These are phyloP conservation scores for Ziziphus jujuba DNA, from an alignment of 306 rosid genomes.

Conservation along the genomic window DNA sequence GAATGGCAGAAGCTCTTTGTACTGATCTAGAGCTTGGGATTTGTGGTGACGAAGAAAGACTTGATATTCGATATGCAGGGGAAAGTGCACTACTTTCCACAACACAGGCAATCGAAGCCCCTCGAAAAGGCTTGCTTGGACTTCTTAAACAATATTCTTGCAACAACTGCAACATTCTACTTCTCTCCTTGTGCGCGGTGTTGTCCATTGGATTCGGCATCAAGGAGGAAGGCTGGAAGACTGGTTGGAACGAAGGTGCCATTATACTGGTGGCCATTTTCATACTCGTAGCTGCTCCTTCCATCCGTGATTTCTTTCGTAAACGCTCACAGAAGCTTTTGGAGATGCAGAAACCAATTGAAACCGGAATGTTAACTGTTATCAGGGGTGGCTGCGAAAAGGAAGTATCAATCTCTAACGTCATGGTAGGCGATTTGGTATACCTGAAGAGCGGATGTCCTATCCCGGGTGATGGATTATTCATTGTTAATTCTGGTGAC, in stretches of 20 bases:
- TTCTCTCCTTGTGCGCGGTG: not conserved
- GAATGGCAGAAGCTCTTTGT: too few species aligned
- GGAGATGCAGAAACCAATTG: not conserved
- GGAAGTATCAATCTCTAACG: not conserved
- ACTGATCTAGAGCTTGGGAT: too few species aligned
- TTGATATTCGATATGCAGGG: too few species aligned
- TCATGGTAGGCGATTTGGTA: slow-evolving; percentile 16
- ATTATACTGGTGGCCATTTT: slow-evolving; percentile 3
- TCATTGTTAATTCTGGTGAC: slow-evolving; percentile 16
- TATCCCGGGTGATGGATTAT: slow-evolving; percentile 29
- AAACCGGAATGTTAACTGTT: not conserved
- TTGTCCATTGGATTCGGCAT: slow-evolving; percentile 25
- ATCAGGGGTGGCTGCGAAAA: not conserved
- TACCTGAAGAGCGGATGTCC: not conserved
- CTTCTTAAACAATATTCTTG: too few species aligned
- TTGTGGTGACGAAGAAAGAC: too few species aligned
- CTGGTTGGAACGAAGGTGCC: slow-evolving; percentile 22
- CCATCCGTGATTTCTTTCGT: not conserved
- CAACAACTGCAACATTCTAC: not conserved
- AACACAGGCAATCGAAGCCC: too few species aligned
- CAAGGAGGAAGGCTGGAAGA: slow-evolving; percentile 13
- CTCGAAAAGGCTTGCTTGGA: too few species aligned
- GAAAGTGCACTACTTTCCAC: too few species aligned
- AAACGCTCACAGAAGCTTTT: too few species aligned
- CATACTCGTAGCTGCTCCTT: slow-evolving; percentile 8